Percentiles rank a stretch among this genome's conserved stretches.
These are phyloP conservation scores for Viola odorata DNA, from an alignment of 345 rosid genomes.

Conservation along the genomic window DNA sequence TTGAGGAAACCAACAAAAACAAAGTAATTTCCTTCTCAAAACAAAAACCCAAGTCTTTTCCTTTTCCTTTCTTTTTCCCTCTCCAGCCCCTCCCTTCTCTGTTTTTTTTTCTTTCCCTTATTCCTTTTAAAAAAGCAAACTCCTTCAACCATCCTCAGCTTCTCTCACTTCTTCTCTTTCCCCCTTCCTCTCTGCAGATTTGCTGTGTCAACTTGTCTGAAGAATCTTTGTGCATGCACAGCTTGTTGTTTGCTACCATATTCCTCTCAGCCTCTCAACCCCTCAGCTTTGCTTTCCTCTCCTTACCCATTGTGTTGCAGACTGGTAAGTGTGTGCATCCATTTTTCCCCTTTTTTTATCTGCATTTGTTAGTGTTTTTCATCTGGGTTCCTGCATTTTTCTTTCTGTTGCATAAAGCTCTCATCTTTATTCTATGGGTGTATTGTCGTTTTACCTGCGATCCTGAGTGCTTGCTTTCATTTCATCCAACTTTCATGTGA, in stretches of 20 bases:
- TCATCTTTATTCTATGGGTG: background rate
- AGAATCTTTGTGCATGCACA: no score
- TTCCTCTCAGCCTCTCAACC: background rate
- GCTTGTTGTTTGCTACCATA: no score
- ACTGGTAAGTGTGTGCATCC: constrained; percentile 7
- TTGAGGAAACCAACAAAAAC: no score
- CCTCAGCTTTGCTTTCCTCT: background rate
- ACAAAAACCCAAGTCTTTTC: no score
- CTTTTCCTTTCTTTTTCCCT: no score
- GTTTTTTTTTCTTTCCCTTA: no score
- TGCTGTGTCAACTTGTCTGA: background rate
- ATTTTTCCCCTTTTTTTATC: background rate
- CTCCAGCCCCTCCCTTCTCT: no score
- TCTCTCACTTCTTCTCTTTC: background rate
- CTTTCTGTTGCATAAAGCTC: background rate
- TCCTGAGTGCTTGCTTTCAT: background rate
- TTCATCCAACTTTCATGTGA: no score
- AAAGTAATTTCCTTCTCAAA: no score
- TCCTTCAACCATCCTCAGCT: background rate
- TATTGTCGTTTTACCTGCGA: background rate
- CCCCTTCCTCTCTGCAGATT: background rate
- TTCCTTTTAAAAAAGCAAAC: constrained; percentile 10
- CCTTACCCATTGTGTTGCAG: background rate
- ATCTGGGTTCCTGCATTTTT: constrained; percentile 3
- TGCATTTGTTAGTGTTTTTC: constrained; percentile 5